phyloP scores from a whole-genome alignment of 2,329 filamentous ascomycete genomes.

The Rasamsonia emersonii region DNA sequence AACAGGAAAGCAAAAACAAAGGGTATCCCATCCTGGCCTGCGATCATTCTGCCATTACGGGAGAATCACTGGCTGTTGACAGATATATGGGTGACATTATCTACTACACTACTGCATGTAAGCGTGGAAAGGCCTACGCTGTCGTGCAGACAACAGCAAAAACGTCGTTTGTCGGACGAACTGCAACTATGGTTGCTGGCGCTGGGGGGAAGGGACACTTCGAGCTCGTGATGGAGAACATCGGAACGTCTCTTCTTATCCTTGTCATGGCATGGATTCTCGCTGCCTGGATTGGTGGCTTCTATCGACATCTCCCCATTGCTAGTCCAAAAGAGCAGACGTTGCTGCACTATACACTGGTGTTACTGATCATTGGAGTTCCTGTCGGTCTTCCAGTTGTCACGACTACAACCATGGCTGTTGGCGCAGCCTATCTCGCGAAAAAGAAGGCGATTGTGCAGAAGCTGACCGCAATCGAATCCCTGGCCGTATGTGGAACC shows the following conservation, averaged over 20 bases:
- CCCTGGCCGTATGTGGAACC: conserved; percentile 47
- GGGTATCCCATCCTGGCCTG: conserved; percentile 60
- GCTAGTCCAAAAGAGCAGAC: conserved; percentile 48
- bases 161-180: conserved; percentile 68
- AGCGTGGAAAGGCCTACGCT: conserved; percentile 67
- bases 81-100: conserved; percentile 61
- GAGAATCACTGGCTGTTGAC: conserved; percentile 66
- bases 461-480: conserved; percentile 71
- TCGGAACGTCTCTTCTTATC: conserved; percentile 63
- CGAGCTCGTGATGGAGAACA: conserved; percentile 76
- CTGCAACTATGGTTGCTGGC: conserved; percentile 62
- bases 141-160: conserved; percentile 59
- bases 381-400: conserved; percentile 73
- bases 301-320: conserved; percentile 62
- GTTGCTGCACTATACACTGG: conserved; percentile 59
- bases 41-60: conserved; percentile 73
- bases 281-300: conserved; percentile 66
- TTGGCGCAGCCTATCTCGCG: conserved; percentile 67
- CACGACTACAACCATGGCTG: conserved; percentile 67
- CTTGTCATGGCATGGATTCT: conserved; percentile 71
- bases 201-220: conserved; percentile 70
- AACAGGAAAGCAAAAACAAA: conserved; percentile 25
- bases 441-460: conserved; percentile 73
- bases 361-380: conserved; percentile 69
- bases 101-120: conserved; percentile 74